Percentiles rank a stretch among this genome's conserved stretches.
phyloP scores from a whole-genome alignment of 768 basidiomycete genomes.

The Russula emetica region DNA sequence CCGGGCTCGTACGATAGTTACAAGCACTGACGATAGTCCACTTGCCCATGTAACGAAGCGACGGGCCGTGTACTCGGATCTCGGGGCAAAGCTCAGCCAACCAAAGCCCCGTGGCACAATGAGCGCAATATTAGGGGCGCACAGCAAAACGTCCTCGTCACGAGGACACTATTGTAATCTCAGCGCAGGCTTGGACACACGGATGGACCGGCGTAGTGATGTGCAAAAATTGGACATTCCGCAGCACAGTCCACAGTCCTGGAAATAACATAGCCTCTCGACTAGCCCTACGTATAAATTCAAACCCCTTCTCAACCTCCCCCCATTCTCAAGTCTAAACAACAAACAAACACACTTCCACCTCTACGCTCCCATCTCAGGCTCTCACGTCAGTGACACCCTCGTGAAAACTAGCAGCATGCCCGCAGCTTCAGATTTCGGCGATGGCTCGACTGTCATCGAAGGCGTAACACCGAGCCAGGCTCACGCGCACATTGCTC shows the following conservation, averaged over 20 bases:
- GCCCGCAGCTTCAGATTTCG: conserved; percentile 16
- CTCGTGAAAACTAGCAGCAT: not conserved
- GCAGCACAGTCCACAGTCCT: too few species aligned
- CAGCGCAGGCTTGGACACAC: too few species aligned
- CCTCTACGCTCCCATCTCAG: too few species aligned
- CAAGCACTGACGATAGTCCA: not conserved
- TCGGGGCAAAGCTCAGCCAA: too few species aligned
- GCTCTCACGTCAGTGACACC: not conserved
- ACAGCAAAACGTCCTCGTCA: not conserved
- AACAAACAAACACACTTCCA: not conserved
- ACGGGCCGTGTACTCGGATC: not conserved
- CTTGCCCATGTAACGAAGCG: too few species aligned
- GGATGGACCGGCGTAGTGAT: too few species aligned
- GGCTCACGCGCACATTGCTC: not conserved
- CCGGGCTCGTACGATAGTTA: not conserved
- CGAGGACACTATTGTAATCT: not conserved
- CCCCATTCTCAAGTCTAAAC: too few species aligned
- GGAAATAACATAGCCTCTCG: too few species aligned
- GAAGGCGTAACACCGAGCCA: conserved; percentile 1
- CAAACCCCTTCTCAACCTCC: too few species aligned
- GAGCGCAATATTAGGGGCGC: not conserved
- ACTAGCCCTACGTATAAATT: too few species aligned
- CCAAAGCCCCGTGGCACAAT: not conserved
- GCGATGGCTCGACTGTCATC: conserved; percentile 16
- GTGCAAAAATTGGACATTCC: too few species aligned